A percentile compares a stretch with the other conserved stretches of the same genome.
Evolutionary conservation across 2,329 filamentous ascomycete species (phyloP).

Genomic region (Ascochyta pisi): DNA sequence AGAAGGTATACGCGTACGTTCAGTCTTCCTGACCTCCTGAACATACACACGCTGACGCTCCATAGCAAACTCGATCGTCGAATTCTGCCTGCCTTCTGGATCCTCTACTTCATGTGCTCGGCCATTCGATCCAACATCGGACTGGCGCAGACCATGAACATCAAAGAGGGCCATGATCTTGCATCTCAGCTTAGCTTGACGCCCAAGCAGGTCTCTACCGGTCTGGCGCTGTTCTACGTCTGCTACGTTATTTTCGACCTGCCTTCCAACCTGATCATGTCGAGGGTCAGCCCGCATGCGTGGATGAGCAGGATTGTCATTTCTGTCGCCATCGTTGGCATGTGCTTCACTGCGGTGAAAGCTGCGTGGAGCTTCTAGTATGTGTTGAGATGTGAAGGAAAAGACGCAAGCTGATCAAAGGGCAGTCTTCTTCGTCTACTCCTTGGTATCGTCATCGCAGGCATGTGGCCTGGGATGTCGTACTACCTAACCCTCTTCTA

Average conservation of each 20-base stretch:
- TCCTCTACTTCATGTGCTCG: constrained; percentile 89
- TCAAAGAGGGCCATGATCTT: constrained; percentile 73
- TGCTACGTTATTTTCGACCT: constrained; percentile 90
- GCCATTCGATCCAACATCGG: constrained; percentile 92
- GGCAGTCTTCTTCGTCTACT: constrained; percentile 76
- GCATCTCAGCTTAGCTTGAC: constrained; percentile 72
- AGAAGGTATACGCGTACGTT: constrained; percentile 48
- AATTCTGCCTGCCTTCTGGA: constrained; percentile 79
- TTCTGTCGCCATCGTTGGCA: constrained; percentile 82
- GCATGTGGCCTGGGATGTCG: constrained; percentile 95
- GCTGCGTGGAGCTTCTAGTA: constrained; percentile 85
- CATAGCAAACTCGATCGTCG: constrained; percentile 63
- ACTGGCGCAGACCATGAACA: constrained; percentile 94
- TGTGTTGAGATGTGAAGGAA: constrained; percentile 23
- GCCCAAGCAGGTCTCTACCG: constrained; percentile 80
- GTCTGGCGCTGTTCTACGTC: constrained; percentile 88
- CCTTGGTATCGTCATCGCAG: constrained; percentile 85
- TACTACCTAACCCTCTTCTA: constrained; percentile 94
- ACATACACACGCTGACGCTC: neutral
- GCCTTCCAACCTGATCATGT: constrained; percentile 90
- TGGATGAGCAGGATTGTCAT: constrained; percentile 95
- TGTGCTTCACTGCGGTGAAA: constrained; percentile 81
- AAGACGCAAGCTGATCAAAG: neutral
- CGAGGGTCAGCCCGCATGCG: constrained; percentile 78
- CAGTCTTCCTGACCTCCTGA: no score